phyloP scores from a whole-genome alignment of 2,329 filamentous ascomycete species.

The Fragosphaeria purpurea region DNA sequence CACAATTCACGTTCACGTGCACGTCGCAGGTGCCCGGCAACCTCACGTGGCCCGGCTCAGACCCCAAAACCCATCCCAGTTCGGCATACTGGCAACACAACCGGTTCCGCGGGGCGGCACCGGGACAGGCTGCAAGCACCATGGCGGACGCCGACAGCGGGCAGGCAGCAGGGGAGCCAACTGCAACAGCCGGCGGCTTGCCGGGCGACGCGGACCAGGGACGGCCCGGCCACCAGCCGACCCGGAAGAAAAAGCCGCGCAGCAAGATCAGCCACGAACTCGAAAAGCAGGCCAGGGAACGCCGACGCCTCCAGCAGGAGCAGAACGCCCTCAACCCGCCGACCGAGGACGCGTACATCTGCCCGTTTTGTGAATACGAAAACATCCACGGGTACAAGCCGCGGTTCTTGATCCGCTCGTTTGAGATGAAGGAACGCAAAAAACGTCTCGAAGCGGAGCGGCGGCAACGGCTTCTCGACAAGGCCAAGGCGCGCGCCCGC shows the following conservation, averaged over 20 bases:
- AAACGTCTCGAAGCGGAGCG: slow-evolving; percentile 79
- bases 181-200: too few relatives aligned
- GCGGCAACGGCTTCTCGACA: slow-evolving; percentile 73
- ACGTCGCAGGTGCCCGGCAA: slow-evolving; percentile 80
- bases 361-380: slow-evolving; percentile 97
- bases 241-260: slow-evolving; percentile 47
- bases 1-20: slow-evolving; percentile 94
- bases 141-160: too few relatives aligned
- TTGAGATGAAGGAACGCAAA: slow-evolving; percentile 87
- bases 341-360: slow-evolving; percentile 78
- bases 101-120: background rate
- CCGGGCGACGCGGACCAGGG: too few relatives aligned
- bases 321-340: slow-evolving; percentile 68
- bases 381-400: slow-evolving; percentile 86
- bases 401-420: slow-evolving; percentile 73
- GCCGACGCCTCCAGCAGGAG: slow-evolving; percentile 67
- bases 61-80: slow-evolving; percentile 3
- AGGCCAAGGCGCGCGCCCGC: slow-evolving; percentile 85
- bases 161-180: too few relatives aligned
- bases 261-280: slow-evolving; percentile 63
- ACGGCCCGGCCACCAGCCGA: too few relatives aligned
- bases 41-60: slow-evolving; percentile 50
- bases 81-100: slow-evolving; percentile 5
- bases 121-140: too few relatives aligned
- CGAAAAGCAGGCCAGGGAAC: slow-evolving; percentile 62